Evolutionary conservation across 2,329 filamentous ascomycete species (phyloP), one percentile per base, ranked within the genome.

Genomic region (Pseudogymnoascus destructans): DNA sequence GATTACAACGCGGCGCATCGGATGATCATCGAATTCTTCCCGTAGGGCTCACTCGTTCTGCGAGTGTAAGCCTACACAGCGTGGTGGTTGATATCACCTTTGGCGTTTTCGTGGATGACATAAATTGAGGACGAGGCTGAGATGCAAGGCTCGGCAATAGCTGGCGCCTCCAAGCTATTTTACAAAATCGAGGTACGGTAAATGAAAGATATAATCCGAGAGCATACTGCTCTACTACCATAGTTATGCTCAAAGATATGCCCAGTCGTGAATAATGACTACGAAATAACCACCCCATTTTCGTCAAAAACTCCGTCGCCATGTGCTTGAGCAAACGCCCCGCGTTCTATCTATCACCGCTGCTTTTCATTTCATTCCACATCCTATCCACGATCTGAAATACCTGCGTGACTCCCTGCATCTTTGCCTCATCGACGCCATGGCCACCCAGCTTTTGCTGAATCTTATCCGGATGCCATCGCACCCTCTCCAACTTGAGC

Each of bases 391-490:
- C 79, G 27, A 90, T 84, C 72, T 97, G 92, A 67, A 97, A 98
- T 8, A 95, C 85, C 5, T 87, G 86, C 9, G 92, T 98, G 40
- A 96, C 87, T 58, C 83, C 79, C 67, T 81, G 82, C 78, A 95
- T 84, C 2, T 87, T 81, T 3, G 78, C 78, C 21, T 82, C 77
- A 54, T 91, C 85, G 55, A 95, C 81, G 11, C 77, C 75, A 60
- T 81, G 74, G 0, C 80, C 82, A 2, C 89, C 88, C 61, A 95
- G 84, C 57, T 84, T 81, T 73, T 96, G 93, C 74, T 96, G 89
- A 59, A 97, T 87, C 76, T 97, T 98, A 73, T 98, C 93, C 3
- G 93, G 93, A 74, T 98, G 93, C 93, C 93, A 98, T 13, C 90
- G 79, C 15, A 97, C 84, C 57, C 93, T 82, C 74, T 98, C 93